Percentiles rank a stretch among this genome's conserved stretches.
Conservation (phyloP, 805 yeast genomes). For the Saccharomycopsis malanga region DNA sequence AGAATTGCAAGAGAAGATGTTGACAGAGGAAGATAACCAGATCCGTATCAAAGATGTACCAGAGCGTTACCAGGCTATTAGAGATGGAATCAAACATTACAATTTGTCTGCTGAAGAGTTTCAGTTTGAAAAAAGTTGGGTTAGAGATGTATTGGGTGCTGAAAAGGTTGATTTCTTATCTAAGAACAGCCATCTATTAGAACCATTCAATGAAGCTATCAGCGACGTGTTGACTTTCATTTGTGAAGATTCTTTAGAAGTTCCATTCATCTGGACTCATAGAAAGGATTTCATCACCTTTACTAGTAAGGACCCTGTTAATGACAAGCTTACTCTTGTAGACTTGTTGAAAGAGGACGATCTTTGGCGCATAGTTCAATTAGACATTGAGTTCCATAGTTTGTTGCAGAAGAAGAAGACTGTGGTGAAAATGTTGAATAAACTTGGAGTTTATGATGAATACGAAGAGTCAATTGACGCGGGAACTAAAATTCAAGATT, state of each 20-base stretch:
- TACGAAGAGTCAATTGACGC: conserved; percentile 47
- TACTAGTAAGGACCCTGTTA: conserved; percentile 43
- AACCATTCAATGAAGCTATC: conserved; percentile 63
- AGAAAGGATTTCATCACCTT: conserved; percentile 80
- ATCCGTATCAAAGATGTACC: conserved; percentile 86
- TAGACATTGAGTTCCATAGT: conserved; percentile 86
- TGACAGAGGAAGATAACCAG: conserved; percentile 85
- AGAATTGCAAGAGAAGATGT: conserved; percentile 82
- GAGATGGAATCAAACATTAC: conserved; percentile 54
- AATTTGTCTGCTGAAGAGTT: conserved; percentile 60
- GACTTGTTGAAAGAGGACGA: conserved; percentile 70
- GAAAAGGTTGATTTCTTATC: conserved; percentile 45
- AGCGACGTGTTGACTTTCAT: conserved; percentile 64
- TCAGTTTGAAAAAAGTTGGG: conserved; percentile 71
- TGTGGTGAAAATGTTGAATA: conserved; percentile 48
- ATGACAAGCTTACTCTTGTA: conserved; percentile 32
- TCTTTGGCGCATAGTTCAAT: conserved; percentile 81
- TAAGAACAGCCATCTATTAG: conserved; percentile 25
- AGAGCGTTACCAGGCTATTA: conserved; percentile 78
- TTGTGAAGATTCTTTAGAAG: conserved; percentile 74
- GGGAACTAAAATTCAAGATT: conserved; percentile 63
- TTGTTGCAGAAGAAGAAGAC: conserved; percentile 65
- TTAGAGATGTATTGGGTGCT: conserved; percentile 52
- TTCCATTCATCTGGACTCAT: conserved; percentile 92
- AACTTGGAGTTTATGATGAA: conserved; percentile 51